Evolutionary conservation across 257 asterid species (phyloP).

Genomic region (Nicotiana otophora): DNA sequence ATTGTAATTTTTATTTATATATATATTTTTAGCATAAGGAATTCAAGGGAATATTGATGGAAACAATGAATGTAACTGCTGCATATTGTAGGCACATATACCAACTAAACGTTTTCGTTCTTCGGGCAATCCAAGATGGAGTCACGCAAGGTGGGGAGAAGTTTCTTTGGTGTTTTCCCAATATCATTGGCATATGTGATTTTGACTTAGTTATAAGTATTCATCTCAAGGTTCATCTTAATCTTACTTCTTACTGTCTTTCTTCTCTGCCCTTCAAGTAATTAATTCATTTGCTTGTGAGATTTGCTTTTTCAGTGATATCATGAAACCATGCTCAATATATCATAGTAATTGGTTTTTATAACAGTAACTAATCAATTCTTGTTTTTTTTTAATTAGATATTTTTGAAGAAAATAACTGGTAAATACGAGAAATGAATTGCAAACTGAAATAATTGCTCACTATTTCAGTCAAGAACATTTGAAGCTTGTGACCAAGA

Average conservation of each 20-base stretch:
- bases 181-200: background rate
- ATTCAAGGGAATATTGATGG: background rate
- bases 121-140: background rate
- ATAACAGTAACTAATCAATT: no score
- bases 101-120: background rate
- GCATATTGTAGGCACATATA: background rate
- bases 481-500: background rate
- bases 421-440: no score
- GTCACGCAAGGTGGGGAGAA: background rate
- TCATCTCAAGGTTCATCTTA: no score
- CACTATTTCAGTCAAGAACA: background rate
- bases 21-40: background rate
- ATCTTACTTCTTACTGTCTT: no score
- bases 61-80: background rate
- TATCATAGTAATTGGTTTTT: no score
- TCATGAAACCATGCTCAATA: no score
- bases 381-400: no score
- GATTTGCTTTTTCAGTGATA: no score
- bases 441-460: no score
- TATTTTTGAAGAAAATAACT: no score
- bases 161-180: background rate
- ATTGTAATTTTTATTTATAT: background rate
- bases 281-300: no score
- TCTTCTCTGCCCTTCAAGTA: no score
- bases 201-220: background rate